Base-by-base conservation (phyloP, 1,139 yeast genomes). In the Yamadazyma friedrichii region DNA sequence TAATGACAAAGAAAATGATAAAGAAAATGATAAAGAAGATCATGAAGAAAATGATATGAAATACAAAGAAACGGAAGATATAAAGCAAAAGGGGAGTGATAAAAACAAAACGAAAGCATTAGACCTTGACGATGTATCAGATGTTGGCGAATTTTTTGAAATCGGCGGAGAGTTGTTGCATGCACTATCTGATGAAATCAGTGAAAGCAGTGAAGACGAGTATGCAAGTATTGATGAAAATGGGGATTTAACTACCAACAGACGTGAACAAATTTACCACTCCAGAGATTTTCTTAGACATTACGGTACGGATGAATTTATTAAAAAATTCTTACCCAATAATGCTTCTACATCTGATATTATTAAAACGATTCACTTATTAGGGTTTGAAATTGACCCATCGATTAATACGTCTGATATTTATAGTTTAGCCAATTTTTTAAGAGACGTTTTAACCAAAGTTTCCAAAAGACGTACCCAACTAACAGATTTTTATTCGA, bases 381-480 rank as follows among this genome's bases (percentile, higher is more conserved):
- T 82, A 25, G 88, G 88, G 2, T 82, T 70, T 52, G 64, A 65
- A 29, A 76, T 82, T 8, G 34, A 67, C 71, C 6, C 52, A 37
- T 4, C 25, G 15, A 17, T 65, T 59, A 66, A 65, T 40, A 58
- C 64, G 15, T 60, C 70, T 33, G 70, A 67, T 33, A 76, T 70
- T 39, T 64, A 64, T 40, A 67, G 68, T 44, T 62, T 82, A 32
- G 66, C 72, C 49, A 69, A 68, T 36, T 66, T 73, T 39, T 62
- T 84, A 36, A 78, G 80, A 50, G 74, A 70, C 40, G 86, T 86
- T 9, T 80, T 84, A 65, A 24, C n/a, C n/a, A 77, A 74, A 51
- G 86, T 84, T 4, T 56, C 74, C 31, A 64, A 71, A 29, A 74
- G 78, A 46, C 70, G 94, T 47, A 65, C 75, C 4, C 64, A 84